phyloP scores from a whole-genome alignment of 2,329 filamentous ascomycete genomes.

The Ophiostoma ulmi region DNA sequence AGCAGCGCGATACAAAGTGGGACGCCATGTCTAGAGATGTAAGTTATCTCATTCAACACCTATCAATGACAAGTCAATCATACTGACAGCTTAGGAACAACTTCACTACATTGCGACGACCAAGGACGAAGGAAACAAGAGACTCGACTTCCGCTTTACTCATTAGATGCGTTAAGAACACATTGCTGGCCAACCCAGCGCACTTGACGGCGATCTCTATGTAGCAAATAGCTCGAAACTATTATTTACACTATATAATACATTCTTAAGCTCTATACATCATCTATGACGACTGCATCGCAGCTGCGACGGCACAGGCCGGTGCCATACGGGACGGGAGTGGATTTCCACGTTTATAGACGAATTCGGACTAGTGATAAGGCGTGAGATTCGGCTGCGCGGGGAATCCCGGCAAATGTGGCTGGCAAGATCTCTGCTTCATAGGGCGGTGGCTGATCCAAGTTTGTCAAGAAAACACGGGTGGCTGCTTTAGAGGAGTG shows the following conservation, averaged over 20 bases:
- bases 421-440: background rate
- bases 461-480: background rate
- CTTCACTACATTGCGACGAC: slow-evolving; percentile 9
- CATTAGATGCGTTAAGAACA: background rate
- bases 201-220: background rate
- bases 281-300: background rate
- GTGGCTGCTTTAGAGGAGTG: background rate
- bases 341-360: slow-evolving; percentile 11
- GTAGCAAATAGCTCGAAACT: background rate
- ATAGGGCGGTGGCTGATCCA: background rate
- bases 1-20: slow-evolving; percentile 2
- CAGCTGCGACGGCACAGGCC: background rate
- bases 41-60: background rate
- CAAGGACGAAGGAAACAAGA: slow-evolving; percentile 7
- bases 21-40: background rate
- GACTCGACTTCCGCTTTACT: slow-evolving; percentile 6
- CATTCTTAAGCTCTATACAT: background rate
- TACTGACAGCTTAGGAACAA: slow-evolving; percentile 9
- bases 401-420: background rate
- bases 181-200: no score
- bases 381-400: background rate
- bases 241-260: background rate
- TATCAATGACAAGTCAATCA: background rate
- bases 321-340: slow-evolving; percentile 2
- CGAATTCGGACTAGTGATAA: slow-evolving; percentile 5